Percentiles rank a stretch among this genome's conserved stretches.
These are phyloP conservation scores for Candida easanensis DNA, from an alignment of 805 yeast species.

Conservation along the genomic window DNA sequence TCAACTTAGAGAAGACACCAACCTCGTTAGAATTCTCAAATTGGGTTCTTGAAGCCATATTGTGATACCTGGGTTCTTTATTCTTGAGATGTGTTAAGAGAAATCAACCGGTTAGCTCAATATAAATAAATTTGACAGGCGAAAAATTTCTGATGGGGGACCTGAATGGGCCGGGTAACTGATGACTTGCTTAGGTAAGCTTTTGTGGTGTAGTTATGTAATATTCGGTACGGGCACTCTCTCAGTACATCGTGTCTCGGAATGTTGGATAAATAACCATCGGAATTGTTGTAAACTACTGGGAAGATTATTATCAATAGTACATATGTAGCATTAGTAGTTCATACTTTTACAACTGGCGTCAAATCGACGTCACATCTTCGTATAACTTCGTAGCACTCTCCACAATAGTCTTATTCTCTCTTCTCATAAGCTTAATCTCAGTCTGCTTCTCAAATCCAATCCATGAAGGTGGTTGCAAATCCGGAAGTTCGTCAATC, in stretches of 20 bases:
- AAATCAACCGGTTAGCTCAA: neutral
- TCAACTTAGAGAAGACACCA: constrained; percentile 91
- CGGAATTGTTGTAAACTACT: too few species aligned
- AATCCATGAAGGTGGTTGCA: constrained; percentile 52
- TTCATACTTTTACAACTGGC: too few species aligned
- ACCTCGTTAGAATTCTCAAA: constrained; percentile 87
- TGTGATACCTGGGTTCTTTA: neutral
- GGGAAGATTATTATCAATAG: too few species aligned
- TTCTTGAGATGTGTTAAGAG: neutral
- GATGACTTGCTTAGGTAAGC: neutral
- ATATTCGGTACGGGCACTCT: too few species aligned
- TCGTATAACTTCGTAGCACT: constrained; percentile 5
- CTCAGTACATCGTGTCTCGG: too few species aligned
- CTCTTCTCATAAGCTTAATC: constrained; percentile 24
- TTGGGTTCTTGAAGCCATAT: constrained; percentile 70
- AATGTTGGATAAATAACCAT: too few species aligned
- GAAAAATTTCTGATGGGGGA: neutral
- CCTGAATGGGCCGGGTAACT: constrained; percentile 2
- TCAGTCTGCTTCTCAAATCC: constrained; percentile 46
- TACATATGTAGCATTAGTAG: too few species aligned
- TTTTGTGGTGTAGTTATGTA: too few species aligned
- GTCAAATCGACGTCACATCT: neutral
- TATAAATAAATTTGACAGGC: neutral
- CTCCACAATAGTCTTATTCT: constrained; percentile 6
- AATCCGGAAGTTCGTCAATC: constrained; percentile 52